A percentile compares a stretch with the other conserved stretches of the same genome.
Evolutionary conservation across 2,329 filamentous ascomycete species (phyloP).

Genomic region (Didymella arachidicola): DNA sequence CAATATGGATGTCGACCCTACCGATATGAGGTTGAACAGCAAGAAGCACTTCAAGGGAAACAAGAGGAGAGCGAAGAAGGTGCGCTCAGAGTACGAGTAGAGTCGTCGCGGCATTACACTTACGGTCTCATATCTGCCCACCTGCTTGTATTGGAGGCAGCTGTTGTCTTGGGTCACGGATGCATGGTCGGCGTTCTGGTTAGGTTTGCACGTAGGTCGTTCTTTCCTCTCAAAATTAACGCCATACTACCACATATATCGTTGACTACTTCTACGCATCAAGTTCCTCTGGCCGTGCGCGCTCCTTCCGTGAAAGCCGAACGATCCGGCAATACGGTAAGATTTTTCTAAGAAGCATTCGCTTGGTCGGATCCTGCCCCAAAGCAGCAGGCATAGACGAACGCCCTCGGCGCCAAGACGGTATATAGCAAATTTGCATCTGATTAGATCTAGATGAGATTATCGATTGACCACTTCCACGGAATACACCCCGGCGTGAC

Average conservation of each 20-base stretch:
- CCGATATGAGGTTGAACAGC: constrained; percentile 72
- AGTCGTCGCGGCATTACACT: not conserved
- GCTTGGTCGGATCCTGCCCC: not conserved
- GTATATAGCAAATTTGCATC: constrained; percentile 9
- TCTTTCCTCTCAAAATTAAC: constrained; percentile 7
- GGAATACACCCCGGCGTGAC: not conserved
- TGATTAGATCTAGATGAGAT: constrained; percentile 16
- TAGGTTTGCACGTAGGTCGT: constrained; percentile 1
- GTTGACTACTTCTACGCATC: not conserved
- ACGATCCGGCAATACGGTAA: constrained; percentile 6
- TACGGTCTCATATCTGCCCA: not conserved
- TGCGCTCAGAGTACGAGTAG: constrained; percentile 52
- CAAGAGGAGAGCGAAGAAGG: constrained; percentile 66
- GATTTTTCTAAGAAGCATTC: constrained; percentile 6
- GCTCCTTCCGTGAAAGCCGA: not conserved
- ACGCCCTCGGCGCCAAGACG: constrained; percentile 1
- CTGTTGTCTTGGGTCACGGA: constrained; percentile 1
- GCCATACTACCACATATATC: not conserved
- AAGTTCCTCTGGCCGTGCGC: not conserved
- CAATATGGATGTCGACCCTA: constrained; percentile 83
- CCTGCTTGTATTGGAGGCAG: not conserved
- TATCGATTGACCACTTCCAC: constrained; percentile 14
- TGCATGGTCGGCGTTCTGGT: constrained; percentile 19
- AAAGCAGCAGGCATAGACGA: constrained; percentile 16
- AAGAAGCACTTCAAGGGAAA: constrained; percentile 98